A percentile compares a stretch with the other conserved stretches of the same genome.
These are phyloP conservation scores for Fusarium piperis DNA, from an alignment of 2,329 filamentous ascomycete genomes.

Conservation along the genomic window DNA sequence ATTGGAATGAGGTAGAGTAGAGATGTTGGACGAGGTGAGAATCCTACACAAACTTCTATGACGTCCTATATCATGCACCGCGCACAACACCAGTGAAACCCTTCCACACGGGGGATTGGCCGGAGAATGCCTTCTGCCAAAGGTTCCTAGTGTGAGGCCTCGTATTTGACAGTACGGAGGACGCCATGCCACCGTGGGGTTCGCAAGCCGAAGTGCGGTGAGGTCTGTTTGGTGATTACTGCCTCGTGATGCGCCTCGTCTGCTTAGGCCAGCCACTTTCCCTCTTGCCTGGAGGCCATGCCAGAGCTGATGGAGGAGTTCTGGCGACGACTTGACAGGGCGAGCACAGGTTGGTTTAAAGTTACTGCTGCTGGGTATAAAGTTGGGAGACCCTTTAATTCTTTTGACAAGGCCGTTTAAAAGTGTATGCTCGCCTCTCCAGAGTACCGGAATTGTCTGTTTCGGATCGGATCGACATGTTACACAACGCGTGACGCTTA, in stretches of 20 bases:
- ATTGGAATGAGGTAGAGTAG: background rate
- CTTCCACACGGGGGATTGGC: background rate
- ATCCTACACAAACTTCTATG: background rate
- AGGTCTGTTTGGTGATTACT: background rate
- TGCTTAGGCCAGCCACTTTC: background rate
- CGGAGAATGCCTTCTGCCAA: background rate
- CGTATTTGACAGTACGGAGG: background rate
- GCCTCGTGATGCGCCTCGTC: background rate
- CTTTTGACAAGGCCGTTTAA: background rate
- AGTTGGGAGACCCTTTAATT: background rate
- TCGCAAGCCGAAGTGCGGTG: slow-evolving; percentile 13
- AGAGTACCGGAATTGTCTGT: background rate
- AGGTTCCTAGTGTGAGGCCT: background rate
- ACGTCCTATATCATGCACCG: background rate
- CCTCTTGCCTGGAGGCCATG: background rate
- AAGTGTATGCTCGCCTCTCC: background rate
- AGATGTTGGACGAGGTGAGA: background rate
- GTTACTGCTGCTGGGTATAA: background rate
- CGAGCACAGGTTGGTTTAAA: background rate
- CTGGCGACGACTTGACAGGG: background rate
- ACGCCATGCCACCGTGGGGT: background rate
- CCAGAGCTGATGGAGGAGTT: background rate
- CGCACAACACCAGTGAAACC: background rate
- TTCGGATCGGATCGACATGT: background rate
- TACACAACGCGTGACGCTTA: background rate